Base-by-base conservation (phyloP, 352 stramenopile genomes). In the Globisporangium orthogonon region DNA sequence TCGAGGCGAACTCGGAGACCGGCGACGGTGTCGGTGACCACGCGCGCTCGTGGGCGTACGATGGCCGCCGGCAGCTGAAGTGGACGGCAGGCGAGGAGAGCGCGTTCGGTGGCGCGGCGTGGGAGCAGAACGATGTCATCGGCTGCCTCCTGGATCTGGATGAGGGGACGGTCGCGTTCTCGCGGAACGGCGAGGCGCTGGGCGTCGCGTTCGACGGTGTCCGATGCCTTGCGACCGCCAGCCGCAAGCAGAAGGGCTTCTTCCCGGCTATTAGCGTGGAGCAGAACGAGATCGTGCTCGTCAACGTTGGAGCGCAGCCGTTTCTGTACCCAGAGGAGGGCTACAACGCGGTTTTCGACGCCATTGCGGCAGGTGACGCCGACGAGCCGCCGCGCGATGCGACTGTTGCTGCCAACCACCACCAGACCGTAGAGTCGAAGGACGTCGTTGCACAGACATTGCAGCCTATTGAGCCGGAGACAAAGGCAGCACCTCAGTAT, bases 1-100 rank as follows among this genome's bases (percentile, higher is more conserved):
- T 97, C 53, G 65, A 66, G 17, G 76, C 79, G 10, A 81, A 94
- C 51, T 93, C 86, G 1, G 81, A 76, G 48, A 73, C 73, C 1
- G 92, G 90, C 49, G 83, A 97, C 59, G 91, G 91, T 9, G 89
- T 97, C 4, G 91, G 91, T 35, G 91, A 98, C 66, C 80, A 96
- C 63, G 74, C 70, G 17, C 73, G 76, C 1, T 97, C 90, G 44
- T 97, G 89, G 89, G 74, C 86, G 37, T 97, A 91, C 63, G 91
- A 97, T 53, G 92, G 91, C 11, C 75, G 69, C 52, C 81, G 91
- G 0, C 76, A 93, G 50, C 66, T 94, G 15, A 91, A 89, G 54
- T 97, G 89, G 89, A 95, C 82, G 11, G 66, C 58, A 28, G 79
- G 85, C 3, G 71, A 76, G 28, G 81, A 91, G n/a, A 57, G 78